Base-by-base conservation (phyloP, 2,329 filamentous ascomycete species). In the Fusarium sp. region DNA sequence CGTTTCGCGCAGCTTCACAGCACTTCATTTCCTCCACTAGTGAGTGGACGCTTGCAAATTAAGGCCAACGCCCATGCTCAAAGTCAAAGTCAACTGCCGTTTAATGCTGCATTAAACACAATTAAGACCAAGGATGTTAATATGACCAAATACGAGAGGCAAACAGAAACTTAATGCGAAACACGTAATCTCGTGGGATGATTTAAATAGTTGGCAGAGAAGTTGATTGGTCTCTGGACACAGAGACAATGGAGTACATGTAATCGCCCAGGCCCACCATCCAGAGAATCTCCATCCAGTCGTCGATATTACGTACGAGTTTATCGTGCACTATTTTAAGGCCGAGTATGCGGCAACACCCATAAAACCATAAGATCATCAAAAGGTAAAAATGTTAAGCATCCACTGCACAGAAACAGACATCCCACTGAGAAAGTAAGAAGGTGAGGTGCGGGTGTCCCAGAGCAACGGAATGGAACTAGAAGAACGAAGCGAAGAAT, bases 321-420 rank as follows among this genome's bases (percentile, higher is more conserved):
- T 35, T 70, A 66, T 72, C 69, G 59, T 71, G 50, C 40, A 71
- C 64, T 60, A 60, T 65, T 52, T 68, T 71, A 41, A 30, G n/a
- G 41, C 56, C 50, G 54, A 27, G 5, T 48, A 38, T 13, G 30
- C 49, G 64, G 55, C 59, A 71, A 40, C 27, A 58, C 56, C 69
- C 69, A 61, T 72, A 50, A 78, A 32, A 33, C 48, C 65, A 37
- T 69, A 64, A 69, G 49, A 70, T 66, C 67, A 45, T 69, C 23
- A 61, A 46, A 61, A 46, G 38, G n/a, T 56, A 50, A 61, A 26
- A 66, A 60, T 38, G 42, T 52, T 54, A 65, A 66, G 41, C 18
- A 37, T 50, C 68, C 64, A 63, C 27, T 41, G 64, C 60, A 40
- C 44, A 56, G 37, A 55, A 53, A 49, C 27, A 61, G 69, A 42